A percentile compares a stretch with the other conserved stretches of the same genome.
Conservation (phyloP, 2,329 filamentous ascomycete species). For the Didymella segeticola region DNA sequence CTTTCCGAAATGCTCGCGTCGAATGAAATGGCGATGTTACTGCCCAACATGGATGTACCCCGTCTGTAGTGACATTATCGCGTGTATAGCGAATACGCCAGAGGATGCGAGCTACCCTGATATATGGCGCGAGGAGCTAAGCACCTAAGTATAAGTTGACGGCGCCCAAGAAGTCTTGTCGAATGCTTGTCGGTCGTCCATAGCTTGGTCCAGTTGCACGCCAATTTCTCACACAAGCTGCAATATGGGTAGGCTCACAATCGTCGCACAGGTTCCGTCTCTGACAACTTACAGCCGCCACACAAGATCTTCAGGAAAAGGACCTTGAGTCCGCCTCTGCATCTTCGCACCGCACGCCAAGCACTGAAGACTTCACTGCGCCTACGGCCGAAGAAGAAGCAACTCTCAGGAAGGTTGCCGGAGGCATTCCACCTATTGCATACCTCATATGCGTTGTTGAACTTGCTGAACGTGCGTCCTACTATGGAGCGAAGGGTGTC, state of each 20-base stretch:
- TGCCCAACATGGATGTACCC: background rate
- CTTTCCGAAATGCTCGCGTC: background rate
- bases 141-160: constrained; percentile 7
- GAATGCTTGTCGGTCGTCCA: constrained; percentile 7
- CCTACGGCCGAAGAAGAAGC: constrained; percentile 57
- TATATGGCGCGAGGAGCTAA: constrained; percentile 5
- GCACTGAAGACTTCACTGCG: constrained; percentile 1
- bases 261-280: no score
- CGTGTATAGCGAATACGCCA: constrained; percentile 1
- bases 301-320: background rate
- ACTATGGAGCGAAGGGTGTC: constrained; percentile 63
- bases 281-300: background rate
- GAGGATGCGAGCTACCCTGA: constrained; percentile 4
- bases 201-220: background rate
- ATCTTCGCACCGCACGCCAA: constrained; percentile 6
- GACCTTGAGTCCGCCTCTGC: constrained; percentile 10
- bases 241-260: background rate
- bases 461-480: constrained; percentile 67
- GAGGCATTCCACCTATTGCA: constrained; percentile 58
- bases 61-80: constrained; percentile 6
- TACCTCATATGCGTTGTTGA: constrained; percentile 66
- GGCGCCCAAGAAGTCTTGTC: constrained; percentile 14
- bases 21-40: background rate
- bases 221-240: background rate
- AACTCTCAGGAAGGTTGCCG: constrained; percentile 59